Conservation (phyloP, 805 yeast species). For the Candida boleticola region DNA sequence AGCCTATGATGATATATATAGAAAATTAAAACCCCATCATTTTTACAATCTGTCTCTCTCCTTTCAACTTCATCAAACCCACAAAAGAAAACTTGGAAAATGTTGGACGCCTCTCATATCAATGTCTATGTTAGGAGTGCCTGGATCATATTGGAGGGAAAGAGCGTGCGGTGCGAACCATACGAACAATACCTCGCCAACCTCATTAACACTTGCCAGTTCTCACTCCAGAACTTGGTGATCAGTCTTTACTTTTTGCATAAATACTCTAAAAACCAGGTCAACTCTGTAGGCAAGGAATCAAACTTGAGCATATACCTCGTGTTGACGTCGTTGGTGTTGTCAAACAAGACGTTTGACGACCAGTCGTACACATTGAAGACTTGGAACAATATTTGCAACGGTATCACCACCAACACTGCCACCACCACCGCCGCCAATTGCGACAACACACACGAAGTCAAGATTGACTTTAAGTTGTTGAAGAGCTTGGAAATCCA, state of each 20-base stretch:
- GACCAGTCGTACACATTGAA: slow-evolving; percentile 51
- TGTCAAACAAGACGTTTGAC: slow-evolving; percentile 44
- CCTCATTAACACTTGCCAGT: slow-evolving; percentile 20
- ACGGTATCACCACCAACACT: slow-evolving; percentile 13
- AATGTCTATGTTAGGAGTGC: slow-evolving; percentile 2
- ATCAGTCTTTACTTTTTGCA: slow-evolving; percentile 24
- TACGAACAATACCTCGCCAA: slow-evolving; percentile 11
- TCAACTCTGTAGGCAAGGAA: slow-evolving; percentile 6
- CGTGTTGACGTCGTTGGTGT: slow-evolving; percentile 22
- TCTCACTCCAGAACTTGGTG: slow-evolving; percentile 19
- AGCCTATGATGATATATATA: neutral
- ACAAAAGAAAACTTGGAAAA: neutral
- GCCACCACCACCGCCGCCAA: neutral
- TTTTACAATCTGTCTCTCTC: no score
- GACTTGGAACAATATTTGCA: slow-evolving; percentile 42
- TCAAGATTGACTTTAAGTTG: slow-evolving; percentile 20
- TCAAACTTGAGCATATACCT: slow-evolving; percentile 17
- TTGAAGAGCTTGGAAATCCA: slow-evolving; percentile 28
- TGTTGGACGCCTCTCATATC: slow-evolving; percentile 1
- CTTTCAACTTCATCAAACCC: no score
- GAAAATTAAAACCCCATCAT: neutral
- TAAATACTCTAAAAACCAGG: slow-evolving; percentile 15
- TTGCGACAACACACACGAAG: neutral
- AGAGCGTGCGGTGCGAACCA: neutral
- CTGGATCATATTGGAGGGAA: neutral